phyloP scores from a whole-genome alignment of 257 asterid genomes.

The Asclepias syriaca region DNA sequence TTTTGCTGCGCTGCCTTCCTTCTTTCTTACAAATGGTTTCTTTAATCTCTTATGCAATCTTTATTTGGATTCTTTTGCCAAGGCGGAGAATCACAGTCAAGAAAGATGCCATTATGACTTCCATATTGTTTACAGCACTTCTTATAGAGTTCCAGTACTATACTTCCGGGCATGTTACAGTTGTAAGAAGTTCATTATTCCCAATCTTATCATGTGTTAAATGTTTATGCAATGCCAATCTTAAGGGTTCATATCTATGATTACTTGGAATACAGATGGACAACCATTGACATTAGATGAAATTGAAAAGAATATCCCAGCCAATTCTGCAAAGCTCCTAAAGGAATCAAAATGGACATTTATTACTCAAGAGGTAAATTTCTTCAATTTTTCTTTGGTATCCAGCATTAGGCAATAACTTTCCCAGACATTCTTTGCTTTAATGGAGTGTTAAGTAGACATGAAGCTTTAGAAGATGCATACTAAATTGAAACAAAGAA shows the following conservation, averaged over 20 bases:
- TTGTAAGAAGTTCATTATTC: constrained; percentile 37
- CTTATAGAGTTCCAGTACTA: constrained; percentile 83
- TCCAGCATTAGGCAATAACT: not conserved
- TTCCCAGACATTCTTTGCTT: not conserved
- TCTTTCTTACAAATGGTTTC: not conserved
- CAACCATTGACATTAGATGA: constrained; percentile 60
- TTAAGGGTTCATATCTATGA: constrained; percentile 2
- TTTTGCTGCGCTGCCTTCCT: not conserved
- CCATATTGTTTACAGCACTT: constrained; percentile 60
- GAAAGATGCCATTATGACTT: constrained; percentile 60
- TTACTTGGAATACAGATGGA: constrained; percentile 52
- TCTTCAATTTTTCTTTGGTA: not conserved
- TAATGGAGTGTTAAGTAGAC: not conserved
- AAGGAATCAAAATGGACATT: constrained; percentile 68
- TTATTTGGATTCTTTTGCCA: constrained; percentile 6
- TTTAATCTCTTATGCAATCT: not conserved
- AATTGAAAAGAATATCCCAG: constrained; percentile 52
- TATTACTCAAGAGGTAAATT: constrained; percentile 70
- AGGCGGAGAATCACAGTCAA: constrained; percentile 39
- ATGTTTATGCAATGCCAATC: not conserved
- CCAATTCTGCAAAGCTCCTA: constrained; percentile 42
- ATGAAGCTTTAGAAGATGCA: not conserved
- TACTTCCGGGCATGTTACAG: constrained; percentile 67
- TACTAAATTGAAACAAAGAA: not conserved
- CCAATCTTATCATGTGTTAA: not conserved